These are phyloP conservation scores for Ampelocalamus luodianensis DNA, from an alignment of 176 grass and related monocot species.

Conservation along the genomic window DNA sequence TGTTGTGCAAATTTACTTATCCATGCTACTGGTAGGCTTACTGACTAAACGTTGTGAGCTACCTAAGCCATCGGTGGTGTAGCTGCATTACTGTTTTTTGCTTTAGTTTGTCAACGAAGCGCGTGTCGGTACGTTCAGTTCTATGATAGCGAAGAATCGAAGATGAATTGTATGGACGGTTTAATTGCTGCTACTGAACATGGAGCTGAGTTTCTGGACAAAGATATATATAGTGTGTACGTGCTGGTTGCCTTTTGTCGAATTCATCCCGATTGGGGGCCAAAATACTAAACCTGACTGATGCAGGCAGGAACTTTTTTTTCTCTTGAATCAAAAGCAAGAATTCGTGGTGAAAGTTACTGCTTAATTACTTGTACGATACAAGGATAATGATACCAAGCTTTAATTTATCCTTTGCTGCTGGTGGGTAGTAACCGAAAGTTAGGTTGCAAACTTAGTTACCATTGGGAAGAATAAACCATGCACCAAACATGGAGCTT, in stretches of 20 bases:
- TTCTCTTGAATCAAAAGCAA: conserved; percentile 19
- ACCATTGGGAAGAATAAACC: conserved; percentile 18
- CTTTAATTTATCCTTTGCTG: conserved; percentile 33
- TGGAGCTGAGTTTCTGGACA: background rate
- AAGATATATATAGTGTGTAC: background rate
- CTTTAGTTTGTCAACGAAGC: background rate
- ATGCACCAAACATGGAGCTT: background rate
- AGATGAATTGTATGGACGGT: background rate
- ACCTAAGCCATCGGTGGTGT: too few species aligned
- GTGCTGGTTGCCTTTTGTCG: background rate
- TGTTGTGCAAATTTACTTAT: background rate
- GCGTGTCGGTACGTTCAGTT: background rate
- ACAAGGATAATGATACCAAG: background rate
- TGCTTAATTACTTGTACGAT: background rate
- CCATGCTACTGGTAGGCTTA: background rate
- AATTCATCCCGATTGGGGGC: background rate
- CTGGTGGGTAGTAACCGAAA: conserved; percentile 16
- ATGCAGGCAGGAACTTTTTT: conserved; percentile 22
- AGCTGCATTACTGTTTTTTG: background rate
- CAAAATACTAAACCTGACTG: conserved; percentile 16
- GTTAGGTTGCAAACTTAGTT: background rate
- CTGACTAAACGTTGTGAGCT: background rate
- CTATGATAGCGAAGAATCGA: background rate
- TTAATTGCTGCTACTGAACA: background rate
- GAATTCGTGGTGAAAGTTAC: background rate